A percentile compares a stretch with the other conserved stretches of the same genome.
phyloP scores from a whole-genome alignment of 1,284 basidiomycete genomes.

The Erythrobasidium hasegawianum region DNA sequence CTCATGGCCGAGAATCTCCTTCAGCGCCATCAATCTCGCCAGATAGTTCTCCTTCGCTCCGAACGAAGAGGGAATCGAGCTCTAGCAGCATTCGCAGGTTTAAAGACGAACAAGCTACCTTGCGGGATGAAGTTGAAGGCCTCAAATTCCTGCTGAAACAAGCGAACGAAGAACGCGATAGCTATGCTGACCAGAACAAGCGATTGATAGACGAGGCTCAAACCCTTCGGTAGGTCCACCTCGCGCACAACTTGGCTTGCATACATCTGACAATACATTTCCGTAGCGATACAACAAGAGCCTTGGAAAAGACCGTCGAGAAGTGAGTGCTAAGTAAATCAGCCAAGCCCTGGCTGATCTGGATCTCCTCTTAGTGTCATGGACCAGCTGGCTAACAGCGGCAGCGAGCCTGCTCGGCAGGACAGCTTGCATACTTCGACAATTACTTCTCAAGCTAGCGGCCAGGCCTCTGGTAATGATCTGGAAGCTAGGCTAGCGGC shows the following conservation, averaged over 20 bases:
- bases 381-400: slow-evolving; percentile 47
- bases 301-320: slow-evolving; percentile 71
- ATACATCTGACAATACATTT: neutral
- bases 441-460: slow-evolving; percentile 52
- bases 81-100: slow-evolving; percentile 18
- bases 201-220: slow-evolving; percentile 60
- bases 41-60: slow-evolving; percentile 1
- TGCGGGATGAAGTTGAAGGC: slow-evolving; percentile 43
- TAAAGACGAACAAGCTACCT: slow-evolving; percentile 41
- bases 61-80: slow-evolving; percentile 17
- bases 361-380: slow-evolving; percentile 35
- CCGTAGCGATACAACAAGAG: slow-evolving; percentile 52
- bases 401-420: slow-evolving; percentile 42
- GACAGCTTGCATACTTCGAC: slow-evolving; percentile 46
- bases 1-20: slow-evolving; percentile 5
- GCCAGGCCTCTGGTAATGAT: slow-evolving; percentile 42
- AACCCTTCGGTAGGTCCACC: slow-evolving; percentile 52
- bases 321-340: slow-evolving; percentile 49
- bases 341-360: neutral
- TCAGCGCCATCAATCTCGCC: slow-evolving; percentile 7
- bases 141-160: slow-evolving; percentile 66
- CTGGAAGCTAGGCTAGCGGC: slow-evolving; percentile 42
- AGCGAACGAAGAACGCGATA: slow-evolving; percentile 72
- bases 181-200: slow-evolving; percentile 63
- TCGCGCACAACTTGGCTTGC: no score